Conservation (phyloP, 805 yeast genomes). For the Wickerhamiella australiensis region DNA sequence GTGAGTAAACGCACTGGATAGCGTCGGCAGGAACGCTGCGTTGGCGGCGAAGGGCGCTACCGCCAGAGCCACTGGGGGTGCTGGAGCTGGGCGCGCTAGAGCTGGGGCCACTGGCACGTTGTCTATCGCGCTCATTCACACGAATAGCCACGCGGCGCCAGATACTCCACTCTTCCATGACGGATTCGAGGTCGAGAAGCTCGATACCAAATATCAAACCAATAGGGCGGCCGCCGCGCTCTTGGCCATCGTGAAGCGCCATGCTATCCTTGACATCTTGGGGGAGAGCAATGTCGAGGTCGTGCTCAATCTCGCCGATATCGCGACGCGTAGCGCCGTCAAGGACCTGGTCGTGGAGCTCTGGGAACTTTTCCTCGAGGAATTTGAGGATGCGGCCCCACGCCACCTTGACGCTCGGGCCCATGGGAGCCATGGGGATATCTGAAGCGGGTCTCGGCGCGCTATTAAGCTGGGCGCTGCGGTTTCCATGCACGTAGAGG, state of each 20-base stretch:
- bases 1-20: conserved; percentile 69
- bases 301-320: conserved; percentile 70
- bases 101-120: neutral
- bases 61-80: conserved; percentile 31
- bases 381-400: conserved; percentile 86
- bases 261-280: conserved; percentile 69
- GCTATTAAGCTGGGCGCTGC: conserved; percentile 27
- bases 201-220: conserved; percentile 74
- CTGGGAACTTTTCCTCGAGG: conserved; percentile 69
- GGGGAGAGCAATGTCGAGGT: conserved; percentile 63
- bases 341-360: conserved; percentile 63
- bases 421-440: conserved; percentile 20
- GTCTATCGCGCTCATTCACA: conserved; percentile 19
- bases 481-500: conserved; percentile 29
- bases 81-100: conserved; percentile 12
- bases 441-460: conserved; percentile 25
- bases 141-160: conserved; percentile 50
- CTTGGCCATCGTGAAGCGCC: conserved; percentile 85
- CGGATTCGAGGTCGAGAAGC: conserved; percentile 66
- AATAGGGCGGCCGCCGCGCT: conserved; percentile 55
- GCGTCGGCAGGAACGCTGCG: conserved; percentile 66
- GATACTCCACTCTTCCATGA: conserved; percentile 64
- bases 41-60: conserved; percentile 27
- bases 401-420: conserved; percentile 50
- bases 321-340: conserved; percentile 73